Evolutionary conservation across 495 filamentous ascomycete genomes (phyloP), one percentile per base, ranked within the genome.

Genomic region (Tuber microsphaerosporum): DNA sequence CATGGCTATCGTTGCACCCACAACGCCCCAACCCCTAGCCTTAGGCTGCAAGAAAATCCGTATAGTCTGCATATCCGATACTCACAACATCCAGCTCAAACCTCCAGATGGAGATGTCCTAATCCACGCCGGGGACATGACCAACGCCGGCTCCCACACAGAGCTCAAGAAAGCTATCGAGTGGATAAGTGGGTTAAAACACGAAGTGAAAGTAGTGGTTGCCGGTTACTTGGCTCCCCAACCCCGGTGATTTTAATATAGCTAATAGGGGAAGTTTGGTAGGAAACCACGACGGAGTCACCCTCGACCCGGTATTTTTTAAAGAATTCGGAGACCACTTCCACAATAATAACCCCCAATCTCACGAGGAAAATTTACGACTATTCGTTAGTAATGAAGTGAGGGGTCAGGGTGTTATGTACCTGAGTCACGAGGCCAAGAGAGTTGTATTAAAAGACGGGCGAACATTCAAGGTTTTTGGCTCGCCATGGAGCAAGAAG

Each of bases 41-140:
- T 26, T 8, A 61, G 51, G 12, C n/a, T n/a, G 51, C 51, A 75
- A 70, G 73, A 79, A 79, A 39, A 17, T 79, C 10, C 77, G 77
- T 10, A 20, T 98, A 46, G 91, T 97, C 71, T 97, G 92, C 82
- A 90, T 98, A 51, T 95, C 93, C 1, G 94, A 98, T 83, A 97
- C 94, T 12, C 94, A 98, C 82, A 90, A 93, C 84, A 71, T 72
- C 34, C 69, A 69, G 22, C 82, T 88, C 39, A 86, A 87, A 39
- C 84, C 97, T 0, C 93, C 93, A 0, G 84, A 88, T 37, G 94
- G 93, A 34, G 95, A 97, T 78, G 85, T 97, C 41, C 86, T 98
- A 12, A 92, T 98, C 70, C 94, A 97, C 81, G 92, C 93, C 16
- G 94, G 94, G 14, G 94, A 98, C 83, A 84, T 97, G 75, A 89